Evolutionary conservation across 768 basidiomycete species (phyloP).

Genomic region (Russula virescens): DNA sequence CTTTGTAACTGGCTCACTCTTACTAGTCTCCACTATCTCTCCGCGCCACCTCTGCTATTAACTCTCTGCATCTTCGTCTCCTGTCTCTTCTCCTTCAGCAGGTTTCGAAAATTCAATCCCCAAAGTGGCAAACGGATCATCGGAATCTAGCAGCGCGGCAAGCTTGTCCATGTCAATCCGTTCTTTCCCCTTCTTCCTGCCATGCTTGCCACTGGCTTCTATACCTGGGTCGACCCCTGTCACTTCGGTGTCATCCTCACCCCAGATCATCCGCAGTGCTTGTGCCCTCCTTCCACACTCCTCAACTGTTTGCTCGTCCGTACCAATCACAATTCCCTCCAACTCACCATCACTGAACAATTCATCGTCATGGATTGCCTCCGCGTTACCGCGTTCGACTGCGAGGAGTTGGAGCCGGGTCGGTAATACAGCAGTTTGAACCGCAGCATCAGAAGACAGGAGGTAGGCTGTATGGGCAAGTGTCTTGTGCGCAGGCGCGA

Average conservation of each 20-base stretch:
- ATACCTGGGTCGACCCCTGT: slow-evolving; percentile 3
- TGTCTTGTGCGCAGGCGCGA: slow-evolving; percentile 17
- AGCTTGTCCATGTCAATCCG: slow-evolving; percentile 56
- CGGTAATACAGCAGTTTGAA: slow-evolving; percentile 33
- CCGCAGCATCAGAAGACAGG: slow-evolving; percentile 40
- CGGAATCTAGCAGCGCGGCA: slow-evolving; percentile 40
- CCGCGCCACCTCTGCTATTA: background rate
- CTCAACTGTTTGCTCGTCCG: slow-evolving; percentile 29
- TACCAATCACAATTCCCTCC: slow-evolving; percentile 50
- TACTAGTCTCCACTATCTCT: background rate
- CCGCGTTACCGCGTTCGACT: slow-evolving; percentile 51
- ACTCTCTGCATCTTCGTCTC: background rate
- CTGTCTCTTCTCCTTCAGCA: background rate
- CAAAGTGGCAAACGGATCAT: background rate
- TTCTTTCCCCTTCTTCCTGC: slow-evolving; percentile 32
- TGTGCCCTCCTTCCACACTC: slow-evolving; percentile 22
- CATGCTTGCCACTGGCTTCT: slow-evolving; percentile 16
- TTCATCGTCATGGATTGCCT: slow-evolving; percentile 59
- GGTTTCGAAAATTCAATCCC: background rate
- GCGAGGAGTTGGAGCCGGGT: slow-evolving; percentile 64
- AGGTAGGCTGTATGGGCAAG: slow-evolving; percentile 42
- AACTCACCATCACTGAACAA: slow-evolving; percentile 65
- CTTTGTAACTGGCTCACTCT: too few species aligned
- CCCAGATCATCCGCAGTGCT: slow-evolving; percentile 17
- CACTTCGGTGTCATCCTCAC: slow-evolving; percentile 11